A percentile compares a stretch with the other conserved stretches of the same genome.
Evolutionary conservation across 2,329 filamentous ascomycete species (phyloP).

Genomic region (Hirsutella minnesotensis): DNA sequence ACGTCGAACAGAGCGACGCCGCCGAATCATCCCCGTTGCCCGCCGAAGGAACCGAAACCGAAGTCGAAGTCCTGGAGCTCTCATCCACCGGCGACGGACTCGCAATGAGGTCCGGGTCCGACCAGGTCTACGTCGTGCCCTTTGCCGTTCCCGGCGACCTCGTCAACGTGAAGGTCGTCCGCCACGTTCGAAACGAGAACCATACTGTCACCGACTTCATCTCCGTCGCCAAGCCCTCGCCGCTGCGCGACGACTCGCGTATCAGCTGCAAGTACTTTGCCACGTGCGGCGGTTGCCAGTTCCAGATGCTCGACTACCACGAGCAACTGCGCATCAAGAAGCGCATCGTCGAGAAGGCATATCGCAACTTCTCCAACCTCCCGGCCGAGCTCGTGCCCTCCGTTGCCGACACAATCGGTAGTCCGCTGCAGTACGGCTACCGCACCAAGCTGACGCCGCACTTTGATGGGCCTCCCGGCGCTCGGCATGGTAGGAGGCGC

Average conservation of each 20-base stretch:
- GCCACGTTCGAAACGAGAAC: conserved; percentile 50
- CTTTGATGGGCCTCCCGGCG: conserved; percentile 66
- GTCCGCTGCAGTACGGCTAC: conserved; percentile 84
- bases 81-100: conserved; percentile 91
- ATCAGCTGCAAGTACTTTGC: conserved; percentile 80
- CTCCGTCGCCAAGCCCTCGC: conserved; percentile 60
- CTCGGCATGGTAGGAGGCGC: conserved; percentile 34
- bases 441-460: conserved; percentile 95
- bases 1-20: conserved; percentile 12
- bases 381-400: conserved; percentile 61
- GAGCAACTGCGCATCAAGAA: conserved; percentile 80
- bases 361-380: conserved; percentile 78
- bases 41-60: conserved; percentile 60
- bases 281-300: conserved; percentile 83
- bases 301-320: conserved; percentile 88
- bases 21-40: conserved; percentile 35
- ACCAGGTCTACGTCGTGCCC: conserved; percentile 70
- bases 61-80: conserved; percentile 69
- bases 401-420: conserved; percentile 76
- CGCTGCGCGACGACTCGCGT: conserved; percentile 63
- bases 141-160: conserved; percentile 80
- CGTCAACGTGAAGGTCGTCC: conserved; percentile 66
- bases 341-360: conserved; percentile 81
- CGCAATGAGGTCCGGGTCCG: conserved; percentile 53
- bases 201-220: conserved; percentile 77